Evolutionary conservation across 2,329 filamentous ascomycete genomes (phyloP), one percentile per base, ranked within the genome.

Genomic region (Beauveria sp.): DNA sequence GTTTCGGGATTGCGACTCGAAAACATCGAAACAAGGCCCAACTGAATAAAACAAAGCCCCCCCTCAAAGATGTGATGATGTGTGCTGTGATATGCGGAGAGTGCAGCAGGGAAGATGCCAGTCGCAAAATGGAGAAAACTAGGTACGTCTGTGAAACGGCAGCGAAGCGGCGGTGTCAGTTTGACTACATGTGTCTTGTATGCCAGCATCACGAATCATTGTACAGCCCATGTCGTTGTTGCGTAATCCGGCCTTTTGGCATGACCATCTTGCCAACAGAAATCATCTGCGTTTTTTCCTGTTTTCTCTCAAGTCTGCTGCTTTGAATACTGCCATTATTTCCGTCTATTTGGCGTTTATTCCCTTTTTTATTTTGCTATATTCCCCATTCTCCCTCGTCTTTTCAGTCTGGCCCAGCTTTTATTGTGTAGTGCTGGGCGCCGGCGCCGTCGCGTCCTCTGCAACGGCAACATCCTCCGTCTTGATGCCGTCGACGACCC

Each of bases 401-500:
- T 16, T 38, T 16, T 16, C 34, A 6, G 5, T 6, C 1, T 3
- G 14, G 6, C 34, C 34, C 34, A 38, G 5, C 34, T 6, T 38
- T 45, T 61, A 61, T 54, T 63, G 63, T 38, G 64, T 52, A 20
- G 56, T 50, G n/a, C n/a, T 50, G 6, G 56, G 30, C 4, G 46
- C 30, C 16, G 43, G 56, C 4, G 56, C 22, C 7, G 46, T 16
- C 16, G 52, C 58, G 18, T 61, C 53, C 38, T 60, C 64, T 12
- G 45, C n/a, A 16, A 5, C 38, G 30, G 46, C 28, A 42, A 45
- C 68, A 53, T 74, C 73, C 51, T 78, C 72, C 10, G 73, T 75
- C 67, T 78, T 77, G 66, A 80, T 75, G 43, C 79, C 79, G 64
- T 76, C 73, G 22, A 79, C 78, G 7, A 80, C 78, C 64, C 73